These are phyloP conservation scores for Gentiana dahurica DNA, from an alignment of 257 asterid species.

Conservation along the genomic window DNA sequence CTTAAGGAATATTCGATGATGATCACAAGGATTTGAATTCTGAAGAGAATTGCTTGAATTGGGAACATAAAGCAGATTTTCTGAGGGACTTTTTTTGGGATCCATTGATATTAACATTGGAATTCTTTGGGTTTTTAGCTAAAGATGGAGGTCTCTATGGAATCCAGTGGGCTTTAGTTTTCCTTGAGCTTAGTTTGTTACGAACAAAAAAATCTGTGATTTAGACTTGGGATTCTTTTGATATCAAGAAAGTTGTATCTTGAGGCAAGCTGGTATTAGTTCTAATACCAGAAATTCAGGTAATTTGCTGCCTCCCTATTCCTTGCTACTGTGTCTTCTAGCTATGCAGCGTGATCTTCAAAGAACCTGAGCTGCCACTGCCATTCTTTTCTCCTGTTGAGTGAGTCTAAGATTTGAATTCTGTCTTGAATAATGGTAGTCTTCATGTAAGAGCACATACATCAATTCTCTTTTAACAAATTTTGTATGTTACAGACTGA, in stretches of 20 bases:
- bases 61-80: constrained; percentile 6
- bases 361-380: too few species aligned
- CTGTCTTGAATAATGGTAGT: too few species aligned
- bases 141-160: too few species aligned
- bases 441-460: too few species aligned
- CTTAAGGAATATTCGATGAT: constrained; percentile 1
- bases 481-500: too few species aligned
- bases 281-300: constrained; percentile 18
- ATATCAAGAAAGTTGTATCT: constrained; percentile 18
- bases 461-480: too few species aligned
- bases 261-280: constrained; percentile 32
- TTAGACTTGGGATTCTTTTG: constrained; percentile 7
- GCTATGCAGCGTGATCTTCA: not conserved
- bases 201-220: constrained; percentile 16
- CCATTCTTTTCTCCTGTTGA: too few species aligned
- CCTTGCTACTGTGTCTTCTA: not conserved
- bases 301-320: constrained; percentile 13
- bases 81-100: not conserved
- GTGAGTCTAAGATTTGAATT: too few species aligned
- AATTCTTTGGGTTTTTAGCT: constrained; percentile 3
- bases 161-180: too few species aligned
- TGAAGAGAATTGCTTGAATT: constrained; percentile 1
- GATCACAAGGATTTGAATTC: constrained; percentile 2
- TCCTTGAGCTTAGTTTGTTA: constrained; percentile 3
- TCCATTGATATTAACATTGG: not conserved